These are phyloP conservation scores for Pleurotus ostreatus DNA, from an alignment of 768 basidiomycete genomes.

Conservation along the genomic window DNA sequence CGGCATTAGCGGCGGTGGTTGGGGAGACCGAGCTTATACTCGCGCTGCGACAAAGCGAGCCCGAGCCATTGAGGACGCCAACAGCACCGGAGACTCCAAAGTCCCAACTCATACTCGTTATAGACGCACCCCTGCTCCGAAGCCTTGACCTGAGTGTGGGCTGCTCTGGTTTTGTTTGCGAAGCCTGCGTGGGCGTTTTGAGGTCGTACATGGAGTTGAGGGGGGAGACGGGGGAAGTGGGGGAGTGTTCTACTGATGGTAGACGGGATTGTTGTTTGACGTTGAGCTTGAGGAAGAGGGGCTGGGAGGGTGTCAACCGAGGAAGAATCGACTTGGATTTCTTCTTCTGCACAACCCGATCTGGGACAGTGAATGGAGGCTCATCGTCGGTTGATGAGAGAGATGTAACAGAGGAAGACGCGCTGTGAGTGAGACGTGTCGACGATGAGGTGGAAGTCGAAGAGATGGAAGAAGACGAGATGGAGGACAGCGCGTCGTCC, in stretches of 20 bases:
- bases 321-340: background rate
- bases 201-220: background rate
- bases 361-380: background rate
- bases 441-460: slow-evolving; percentile 4
- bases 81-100: background rate
- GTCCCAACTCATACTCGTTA: slow-evolving; percentile 3
- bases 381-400: slow-evolving; percentile 4
- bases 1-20: background rate
- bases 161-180: background rate
- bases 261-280: background rate
- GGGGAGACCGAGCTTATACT: background rate
- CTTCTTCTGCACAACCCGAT: slow-evolving; percentile 1
- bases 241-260: background rate
- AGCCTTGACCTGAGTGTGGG: background rate
- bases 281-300: slow-evolving; percentile 6
- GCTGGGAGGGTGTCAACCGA: background rate
- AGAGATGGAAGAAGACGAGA: slow-evolving; percentile 4
- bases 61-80: slow-evolving; percentile 1
- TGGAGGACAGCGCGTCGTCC: slow-evolving; percentile 11
- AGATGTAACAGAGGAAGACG: slow-evolving; percentile 5
- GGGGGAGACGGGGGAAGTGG: slow-evolving; percentile 2
- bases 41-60: background rate
- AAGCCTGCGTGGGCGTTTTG: background rate
- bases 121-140: background rate
- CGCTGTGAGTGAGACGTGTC: slow-evolving; percentile 6